Evolutionary conservation across 345 rosid genomes (phyloP), one percentile per base, ranked within the genome.

Genomic region (Camelina neglecta): DNA sequence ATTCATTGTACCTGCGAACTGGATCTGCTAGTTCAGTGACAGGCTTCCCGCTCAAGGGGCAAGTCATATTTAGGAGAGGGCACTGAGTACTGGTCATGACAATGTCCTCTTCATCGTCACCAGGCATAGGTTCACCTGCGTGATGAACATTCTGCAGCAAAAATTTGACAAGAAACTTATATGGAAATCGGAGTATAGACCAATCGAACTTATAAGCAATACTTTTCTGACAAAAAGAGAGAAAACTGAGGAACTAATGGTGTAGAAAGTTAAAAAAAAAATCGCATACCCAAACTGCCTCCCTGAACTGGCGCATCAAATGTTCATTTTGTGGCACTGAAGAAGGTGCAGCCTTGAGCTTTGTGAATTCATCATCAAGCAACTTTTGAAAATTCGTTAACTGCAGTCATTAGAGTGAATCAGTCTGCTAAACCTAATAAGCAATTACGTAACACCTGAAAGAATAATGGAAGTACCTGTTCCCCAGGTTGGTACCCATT

Each of bases 41-140:
- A 60, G 89, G 90, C 73, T 89, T 95, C 80, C 93, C 96, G 70
- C 83, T 95, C 70, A 92, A 36, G 21, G 99, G 99, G 77, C 99
- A 95, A 20, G 78, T 80, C 23, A 73, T 56, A 81, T 92, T 95
- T 80, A 90, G 78, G 67, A 95, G 73, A 83, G 75, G 89, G 80
- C 85, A 81, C 86, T 89, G 91, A 13, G 96, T 90, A 80, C 86
- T 85, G 57, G 96, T 95, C 97, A 92, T 85, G 59, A 95, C 69
- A 54, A 95, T 80, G 74, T 95, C 97, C 78, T 88, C 97, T 81
- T 87, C 90, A 66, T 92, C 99, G 11, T 92, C 97, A 71, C 96
- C 99, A 20, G 97, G 97, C 94, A 92, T 86, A 70, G 88, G 90
- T 63, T 90, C 86, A 36, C 96, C 97, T 47, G 73, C 79, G 76